Conservation (phyloP, 768 basidiomycete species). For the Mycena venus region DNA sequence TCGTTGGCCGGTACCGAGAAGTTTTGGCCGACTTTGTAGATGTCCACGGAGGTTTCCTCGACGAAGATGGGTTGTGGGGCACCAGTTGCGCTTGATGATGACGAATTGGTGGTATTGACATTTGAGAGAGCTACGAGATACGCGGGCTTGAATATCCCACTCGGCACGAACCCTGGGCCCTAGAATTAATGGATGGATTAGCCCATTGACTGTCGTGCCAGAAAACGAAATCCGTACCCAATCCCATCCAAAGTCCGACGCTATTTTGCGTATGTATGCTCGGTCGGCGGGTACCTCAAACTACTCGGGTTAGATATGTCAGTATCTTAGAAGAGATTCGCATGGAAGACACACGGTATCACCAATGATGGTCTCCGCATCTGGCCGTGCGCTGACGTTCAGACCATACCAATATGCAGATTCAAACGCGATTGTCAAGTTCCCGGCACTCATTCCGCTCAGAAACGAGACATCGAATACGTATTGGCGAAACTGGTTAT, state of each 20-base stretch:
- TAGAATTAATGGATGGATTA: slow-evolving; percentile 40
- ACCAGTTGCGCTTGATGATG: slow-evolving; percentile 40
- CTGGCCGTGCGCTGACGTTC: slow-evolving; percentile 65
- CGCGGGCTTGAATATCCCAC: slow-evolving; percentile 68
- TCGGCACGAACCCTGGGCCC: slow-evolving; percentile 71
- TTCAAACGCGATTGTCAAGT: slow-evolving; percentile 65
- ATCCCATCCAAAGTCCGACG: slow-evolving; percentile 74
- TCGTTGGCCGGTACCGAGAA: slow-evolving; percentile 59
- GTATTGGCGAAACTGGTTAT: slow-evolving; percentile 70
- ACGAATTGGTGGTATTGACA: slow-evolving; percentile 32
- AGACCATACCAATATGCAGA: slow-evolving; percentile 67
- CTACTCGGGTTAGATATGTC: too few relatives aligned
- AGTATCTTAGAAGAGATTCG: too few relatives aligned
- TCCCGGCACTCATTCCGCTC: slow-evolving; percentile 46
- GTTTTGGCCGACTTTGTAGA: slow-evolving; percentile 65
- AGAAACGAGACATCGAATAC: slow-evolving; percentile 63
- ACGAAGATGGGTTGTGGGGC: slow-evolving; percentile 53
- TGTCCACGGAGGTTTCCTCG: slow-evolving; percentile 67
- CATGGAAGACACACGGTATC: slow-evolving; percentile 45
- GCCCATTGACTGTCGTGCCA: too few relatives aligned
- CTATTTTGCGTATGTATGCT: slow-evolving; percentile 63
- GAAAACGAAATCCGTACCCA: slow-evolving; percentile 53
- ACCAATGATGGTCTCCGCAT: slow-evolving; percentile 57
- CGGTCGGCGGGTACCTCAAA: slow-evolving; percentile 65
- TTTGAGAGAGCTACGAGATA: slow-evolving; percentile 60